These are phyloP conservation scores for Odonthalia washingtoniensis DNA, from an alignment of 31 red algal genomes.

Conservation along the genomic window DNA sequence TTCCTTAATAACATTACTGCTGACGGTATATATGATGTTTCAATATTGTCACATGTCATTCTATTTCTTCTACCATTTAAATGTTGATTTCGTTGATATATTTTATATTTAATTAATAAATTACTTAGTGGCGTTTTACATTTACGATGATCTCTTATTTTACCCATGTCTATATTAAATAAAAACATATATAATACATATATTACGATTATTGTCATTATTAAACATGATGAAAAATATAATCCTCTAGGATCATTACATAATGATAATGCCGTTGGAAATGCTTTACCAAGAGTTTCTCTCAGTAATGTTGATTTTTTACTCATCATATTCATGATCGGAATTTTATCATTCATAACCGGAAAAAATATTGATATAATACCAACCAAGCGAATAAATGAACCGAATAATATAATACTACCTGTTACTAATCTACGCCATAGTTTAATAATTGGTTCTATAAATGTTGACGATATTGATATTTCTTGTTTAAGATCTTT, in stretches of 20 bases:
- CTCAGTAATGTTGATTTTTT: slow-evolving; percentile 2
- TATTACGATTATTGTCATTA: slow-evolving; percentile 1
- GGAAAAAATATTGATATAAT: neutral
- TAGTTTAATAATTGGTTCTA: slow-evolving; percentile 16
- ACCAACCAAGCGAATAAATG: neutral
- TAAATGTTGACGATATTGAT: neutral
- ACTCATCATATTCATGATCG: neutral
- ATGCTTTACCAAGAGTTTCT: slow-evolving; percentile 18
- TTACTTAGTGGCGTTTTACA: slow-evolving; percentile 25
- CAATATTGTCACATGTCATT: neutral
- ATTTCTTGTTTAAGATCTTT: slow-evolving; percentile 53
- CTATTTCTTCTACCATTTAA: neutral
- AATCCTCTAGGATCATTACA: slow-evolving; percentile 73
- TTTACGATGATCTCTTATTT: slow-evolving; percentile 47
- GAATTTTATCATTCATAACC: neutral
- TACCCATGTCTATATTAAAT: slow-evolving; percentile 57
- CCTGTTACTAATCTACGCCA: slow-evolving; percentile 44
- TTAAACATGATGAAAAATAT: slow-evolving; percentile 46
- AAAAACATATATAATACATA: slow-evolving; percentile 55
- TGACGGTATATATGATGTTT: slow-evolving; percentile 31
- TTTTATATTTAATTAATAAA: slow-evolving; percentile 10
- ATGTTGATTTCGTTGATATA: slow-evolving; percentile 61
- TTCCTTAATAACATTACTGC: slow-evolving; percentile 57
- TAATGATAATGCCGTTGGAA: slow-evolving; percentile 64
- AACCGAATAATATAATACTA: slow-evolving; percentile 33